A percentile compares a stretch with the other conserved stretches of the same genome.
Conservation (phyloP, 805 yeast species). For the Candida broadrunensis region DNA sequence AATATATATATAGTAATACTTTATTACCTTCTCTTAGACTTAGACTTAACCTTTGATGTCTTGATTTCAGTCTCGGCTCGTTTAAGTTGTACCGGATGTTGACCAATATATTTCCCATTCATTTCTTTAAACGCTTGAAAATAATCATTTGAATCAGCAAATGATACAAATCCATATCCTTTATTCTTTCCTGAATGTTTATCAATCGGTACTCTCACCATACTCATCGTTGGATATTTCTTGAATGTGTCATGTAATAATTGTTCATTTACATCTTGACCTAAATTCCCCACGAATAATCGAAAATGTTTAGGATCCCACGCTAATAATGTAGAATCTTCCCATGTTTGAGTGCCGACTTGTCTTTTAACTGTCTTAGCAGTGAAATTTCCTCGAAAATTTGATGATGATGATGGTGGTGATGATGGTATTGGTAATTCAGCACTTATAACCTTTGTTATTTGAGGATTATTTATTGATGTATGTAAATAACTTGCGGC, state of each 20-base stretch:
- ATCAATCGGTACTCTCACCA: conserved; percentile 60
- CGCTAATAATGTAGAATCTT: conserved; percentile 44
- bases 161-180: conserved; percentile 77
- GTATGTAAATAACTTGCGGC: conserved; percentile 42
- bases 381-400: not conserved
- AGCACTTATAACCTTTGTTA: conserved; percentile 9
- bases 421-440: conserved; percentile 3
- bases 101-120: conserved; percentile 76
- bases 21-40: not conserved
- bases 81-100: conserved; percentile 67
- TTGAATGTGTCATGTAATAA: conserved; percentile 53
- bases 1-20: too few species aligned
- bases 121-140: conserved; percentile 68
- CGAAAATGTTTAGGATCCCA: conserved; percentile 75
- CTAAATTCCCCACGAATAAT: conserved; percentile 72
- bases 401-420: not conserved
- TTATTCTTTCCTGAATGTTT: conserved; percentile 44
- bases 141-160: conserved; percentile 62
- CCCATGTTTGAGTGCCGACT: conserved; percentile 49
- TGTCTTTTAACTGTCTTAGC: conserved; percentile 35
- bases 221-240: conserved; percentile 50
- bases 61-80: conserved; percentile 48
- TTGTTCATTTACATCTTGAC: conserved; percentile 62
- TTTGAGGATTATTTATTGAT: conserved; percentile 10
- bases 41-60: conserved; percentile 10